A percentile compares a stretch with the other conserved stretches of the same genome.
These are phyloP conservation scores for Colletotrichum tropicale DNA, from an alignment of 2,329 filamentous ascomycete genomes.

Conservation along the genomic window DNA sequence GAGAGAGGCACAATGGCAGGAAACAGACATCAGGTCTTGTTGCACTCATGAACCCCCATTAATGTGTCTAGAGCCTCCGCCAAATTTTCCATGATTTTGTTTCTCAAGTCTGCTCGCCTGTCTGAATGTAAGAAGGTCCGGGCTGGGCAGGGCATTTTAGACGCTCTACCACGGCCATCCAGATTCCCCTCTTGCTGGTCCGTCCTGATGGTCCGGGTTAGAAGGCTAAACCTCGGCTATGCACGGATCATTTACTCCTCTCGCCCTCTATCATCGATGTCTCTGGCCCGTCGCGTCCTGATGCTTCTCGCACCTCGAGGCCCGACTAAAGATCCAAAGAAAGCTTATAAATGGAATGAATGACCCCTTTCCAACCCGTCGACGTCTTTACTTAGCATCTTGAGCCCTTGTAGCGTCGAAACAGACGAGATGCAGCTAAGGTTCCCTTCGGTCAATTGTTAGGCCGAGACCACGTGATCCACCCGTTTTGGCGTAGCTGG, in stretches of 20 bases:
- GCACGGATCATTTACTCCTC: neutral
- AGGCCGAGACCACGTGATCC: neutral
- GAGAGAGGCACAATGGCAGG: neutral
- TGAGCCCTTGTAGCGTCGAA: neutral
- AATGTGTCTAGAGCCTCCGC: neutral
- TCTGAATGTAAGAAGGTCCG: neutral
- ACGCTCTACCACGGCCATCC: neutral
- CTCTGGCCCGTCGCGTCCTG: neutral
- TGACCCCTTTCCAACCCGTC: no score
- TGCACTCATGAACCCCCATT: neutral
- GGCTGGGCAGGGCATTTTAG: neutral
- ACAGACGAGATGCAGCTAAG: neutral
- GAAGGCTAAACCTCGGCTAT: constrained; percentile 2
- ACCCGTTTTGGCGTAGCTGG: neutral
- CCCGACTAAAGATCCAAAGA: neutral
- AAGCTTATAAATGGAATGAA: neutral
- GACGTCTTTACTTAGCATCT: neutral
- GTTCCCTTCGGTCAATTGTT: constrained; percentile 7
- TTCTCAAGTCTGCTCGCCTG: neutral
- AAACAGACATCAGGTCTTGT: neutral
- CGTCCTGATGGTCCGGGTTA: neutral
- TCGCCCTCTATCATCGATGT: neutral
- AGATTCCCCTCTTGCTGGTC: neutral
- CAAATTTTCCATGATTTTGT: neutral
- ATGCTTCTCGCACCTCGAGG: neutral